phyloP scores from a whole-genome alignment of 331 rosid genomes.

The Cydonia oblonga region DNA sequence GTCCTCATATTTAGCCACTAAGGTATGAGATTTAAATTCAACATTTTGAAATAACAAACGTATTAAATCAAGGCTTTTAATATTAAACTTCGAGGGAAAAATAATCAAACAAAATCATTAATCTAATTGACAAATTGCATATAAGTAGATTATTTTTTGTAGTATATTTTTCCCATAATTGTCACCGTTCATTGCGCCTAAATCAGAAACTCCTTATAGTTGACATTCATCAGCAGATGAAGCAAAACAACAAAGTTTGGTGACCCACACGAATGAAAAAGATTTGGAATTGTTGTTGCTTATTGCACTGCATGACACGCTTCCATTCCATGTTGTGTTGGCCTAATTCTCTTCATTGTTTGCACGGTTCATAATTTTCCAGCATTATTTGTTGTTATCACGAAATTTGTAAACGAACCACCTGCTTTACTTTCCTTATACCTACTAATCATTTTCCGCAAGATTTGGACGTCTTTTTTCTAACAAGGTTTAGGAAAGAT shows the following conservation, averaged over 20 bases:
- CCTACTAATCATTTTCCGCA: not conserved
- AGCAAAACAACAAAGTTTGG: too few relatives aligned
- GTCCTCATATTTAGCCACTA: too few relatives aligned
- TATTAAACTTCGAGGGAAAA: not conserved
- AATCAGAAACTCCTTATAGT: too few relatives aligned
- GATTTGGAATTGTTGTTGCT: too few relatives aligned
- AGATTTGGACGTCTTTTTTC: not conserved
- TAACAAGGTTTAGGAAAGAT: not conserved
- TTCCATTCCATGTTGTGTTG: too few relatives aligned
- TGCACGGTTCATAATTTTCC: slow-evolving; percentile 36
- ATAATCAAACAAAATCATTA: too few relatives aligned
- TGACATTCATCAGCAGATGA: too few relatives aligned
- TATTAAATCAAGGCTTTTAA: not conserved
- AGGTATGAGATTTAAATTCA: not conserved
- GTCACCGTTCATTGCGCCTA: too few relatives aligned
- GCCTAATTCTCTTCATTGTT: not conserved
- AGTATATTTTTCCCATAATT: too few relatives aligned
- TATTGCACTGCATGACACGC: too few relatives aligned
- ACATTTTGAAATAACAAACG: not conserved
- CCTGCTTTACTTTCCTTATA: not conserved
- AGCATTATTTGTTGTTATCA: not conserved
- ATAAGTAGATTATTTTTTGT: too few relatives aligned
- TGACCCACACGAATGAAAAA: too few relatives aligned
- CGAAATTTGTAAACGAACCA: not conserved
- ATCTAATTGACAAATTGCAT: not conserved